Percentiles rank a stretch among this genome's conserved stretches.
Evolutionary conservation across 805 yeast genomes (phyloP).

Genomic region (Candida berthetii): DNA sequence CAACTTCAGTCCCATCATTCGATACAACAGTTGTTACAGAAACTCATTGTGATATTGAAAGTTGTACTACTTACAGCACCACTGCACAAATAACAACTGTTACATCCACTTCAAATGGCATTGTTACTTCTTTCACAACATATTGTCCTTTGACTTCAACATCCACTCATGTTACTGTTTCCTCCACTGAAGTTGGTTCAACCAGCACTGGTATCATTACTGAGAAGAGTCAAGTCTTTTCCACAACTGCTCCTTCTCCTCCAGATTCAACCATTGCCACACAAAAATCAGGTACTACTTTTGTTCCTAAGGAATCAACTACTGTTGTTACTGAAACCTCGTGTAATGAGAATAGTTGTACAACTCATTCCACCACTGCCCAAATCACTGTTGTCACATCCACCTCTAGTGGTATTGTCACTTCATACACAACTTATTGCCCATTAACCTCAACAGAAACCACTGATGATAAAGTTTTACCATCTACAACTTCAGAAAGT

Average conservation of each 20-base stretch:
- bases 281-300: no score
- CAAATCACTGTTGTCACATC: constrained; percentile 10
- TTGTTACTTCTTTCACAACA: constrained; percentile 32
- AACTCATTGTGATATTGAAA: background rate
- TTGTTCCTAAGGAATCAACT: constrained; percentile 3
- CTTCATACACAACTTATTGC: constrained; percentile 9
- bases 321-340: constrained; percentile 24
- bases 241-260: no score
- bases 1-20: constrained; percentile 10
- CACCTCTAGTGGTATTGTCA: constrained; percentile 7
- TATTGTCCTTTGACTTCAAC: constrained; percentile 28
- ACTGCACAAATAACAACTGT: constrained; percentile 23
- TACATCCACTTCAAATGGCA: constrained; percentile 20
- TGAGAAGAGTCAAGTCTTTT: no score
- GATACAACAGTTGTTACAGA: constrained; percentile 7
- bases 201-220: no score
- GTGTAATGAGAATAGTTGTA: constrained; percentile 21
- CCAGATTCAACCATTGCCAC: no score
- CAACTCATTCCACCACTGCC: constrained; percentile 13
- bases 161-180: no score
- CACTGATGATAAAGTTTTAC: constrained; percentile 13
- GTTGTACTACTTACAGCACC: constrained; percentile 5
- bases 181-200: no score
- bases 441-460: constrained; percentile 16
- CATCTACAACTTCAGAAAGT: constrained; percentile 4